Evolutionary conservation across 2,329 filamentous ascomycete species (phyloP).

Genomic region (Albophoma yamanashiensis): DNA sequence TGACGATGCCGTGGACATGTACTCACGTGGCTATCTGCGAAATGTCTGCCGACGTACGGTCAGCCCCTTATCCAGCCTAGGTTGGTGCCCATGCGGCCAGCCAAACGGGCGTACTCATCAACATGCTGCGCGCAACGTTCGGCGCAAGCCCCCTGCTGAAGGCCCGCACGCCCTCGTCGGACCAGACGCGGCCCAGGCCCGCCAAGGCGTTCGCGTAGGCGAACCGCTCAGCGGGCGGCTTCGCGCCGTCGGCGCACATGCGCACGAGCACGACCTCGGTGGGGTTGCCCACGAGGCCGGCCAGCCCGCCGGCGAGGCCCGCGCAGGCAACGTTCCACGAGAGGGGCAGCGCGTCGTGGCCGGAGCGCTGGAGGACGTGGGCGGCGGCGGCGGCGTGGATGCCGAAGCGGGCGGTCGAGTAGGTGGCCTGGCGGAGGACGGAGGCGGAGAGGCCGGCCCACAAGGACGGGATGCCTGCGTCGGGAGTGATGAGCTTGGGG

Average conservation of each 20-base stretch:
- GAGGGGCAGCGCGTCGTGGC: constrained; percentile 18
- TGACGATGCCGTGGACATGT: background rate
- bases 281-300: constrained; percentile 28
- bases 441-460: background rate
- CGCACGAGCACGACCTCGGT: constrained; percentile 32
- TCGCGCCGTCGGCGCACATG: constrained; percentile 35
- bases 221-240: constrained; percentile 22
- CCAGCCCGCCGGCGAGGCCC: background rate
- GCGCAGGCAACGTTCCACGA: constrained; percentile 1
- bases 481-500: constrained; percentile 13
- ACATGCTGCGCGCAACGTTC: constrained; percentile 22
- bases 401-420: background rate
- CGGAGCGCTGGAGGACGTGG: constrained; percentile 9
- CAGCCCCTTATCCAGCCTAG: background rate
- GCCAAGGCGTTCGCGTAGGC: constrained; percentile 25
- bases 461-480: background rate
- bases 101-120: background rate
- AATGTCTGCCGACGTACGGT: background rate
- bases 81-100: background rate
- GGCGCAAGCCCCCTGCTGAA: constrained; percentile 27
- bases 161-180: constrained; percentile 26
- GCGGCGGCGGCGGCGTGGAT: background rate
- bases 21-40: background rate
- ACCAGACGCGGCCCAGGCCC: constrained; percentile 20
- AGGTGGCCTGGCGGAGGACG: background rate